These are phyloP conservation scores for Suhomyces atakaporum DNA, from an alignment of 1,139 yeast genomes.

Conservation along the genomic window DNA sequence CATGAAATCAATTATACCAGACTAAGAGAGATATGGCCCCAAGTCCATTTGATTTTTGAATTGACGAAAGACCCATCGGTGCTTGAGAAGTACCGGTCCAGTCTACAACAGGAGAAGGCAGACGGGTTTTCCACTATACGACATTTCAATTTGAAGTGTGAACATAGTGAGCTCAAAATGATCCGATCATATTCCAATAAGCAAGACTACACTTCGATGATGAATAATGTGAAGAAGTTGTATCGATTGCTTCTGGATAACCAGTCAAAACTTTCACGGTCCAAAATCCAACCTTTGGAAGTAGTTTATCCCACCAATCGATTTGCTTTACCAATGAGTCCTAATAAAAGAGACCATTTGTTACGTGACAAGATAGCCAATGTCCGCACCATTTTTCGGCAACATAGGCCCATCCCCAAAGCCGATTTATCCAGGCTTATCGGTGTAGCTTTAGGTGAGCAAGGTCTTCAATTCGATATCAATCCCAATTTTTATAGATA, in stretches of 20 bases:
- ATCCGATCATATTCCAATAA: slow-evolving; percentile 3
- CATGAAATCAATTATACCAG: slow-evolving; percentile 21
- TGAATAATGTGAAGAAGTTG: slow-evolving; percentile 19
- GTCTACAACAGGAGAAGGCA: slow-evolving; percentile 15
- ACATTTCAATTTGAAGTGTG: slow-evolving; percentile 16
- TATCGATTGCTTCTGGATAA: slow-evolving; percentile 26
- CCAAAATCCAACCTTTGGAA: slow-evolving; percentile 34
- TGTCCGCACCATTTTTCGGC: slow-evolving; percentile 23
- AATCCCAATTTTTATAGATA: slow-evolving; percentile 33
- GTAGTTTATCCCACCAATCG: slow-evolving; percentile 36
- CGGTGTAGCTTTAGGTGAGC: slow-evolving; percentile 17
- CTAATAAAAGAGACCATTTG: slow-evolving; percentile 28
- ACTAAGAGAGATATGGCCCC: slow-evolving; percentile 37
- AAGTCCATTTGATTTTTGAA: slow-evolving; percentile 36
- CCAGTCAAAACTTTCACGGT: slow-evolving; percentile 22
- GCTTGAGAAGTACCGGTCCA: slow-evolving; percentile 15
- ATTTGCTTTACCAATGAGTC: slow-evolving; percentile 36
- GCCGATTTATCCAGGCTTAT: slow-evolving; percentile 21
- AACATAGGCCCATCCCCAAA: slow-evolving; percentile 27
- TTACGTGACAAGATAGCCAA: slow-evolving; percentile 27
- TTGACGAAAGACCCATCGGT: slow-evolving; percentile 22
- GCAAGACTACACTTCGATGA: slow-evolving; percentile 7
- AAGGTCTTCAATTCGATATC: slow-evolving; percentile 14
- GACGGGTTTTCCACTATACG: slow-evolving; percentile 15
- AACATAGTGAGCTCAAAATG: slow-evolving; percentile 1